These are phyloP conservation scores for Thoreauomyces humboldtii DNA, from an alignment of 192 early-diverging fungal species.

Conservation along the genomic window DNA sequence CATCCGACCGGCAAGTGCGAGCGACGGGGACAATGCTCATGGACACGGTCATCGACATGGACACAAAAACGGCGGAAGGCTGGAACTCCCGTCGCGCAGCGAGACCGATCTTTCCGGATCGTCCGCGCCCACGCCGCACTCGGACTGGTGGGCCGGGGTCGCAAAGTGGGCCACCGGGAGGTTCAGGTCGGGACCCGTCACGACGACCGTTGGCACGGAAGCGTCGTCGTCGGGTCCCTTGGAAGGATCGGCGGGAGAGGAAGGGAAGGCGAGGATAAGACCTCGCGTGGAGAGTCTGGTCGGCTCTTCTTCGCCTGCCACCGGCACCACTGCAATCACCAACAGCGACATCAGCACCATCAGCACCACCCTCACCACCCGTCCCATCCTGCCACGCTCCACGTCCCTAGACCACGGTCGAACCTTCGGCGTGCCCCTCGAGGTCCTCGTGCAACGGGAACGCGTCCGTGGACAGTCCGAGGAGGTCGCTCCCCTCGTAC, in stretches of 20 bases:
- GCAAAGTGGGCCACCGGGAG: constrained; percentile 5
- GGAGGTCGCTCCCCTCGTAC: background rate
- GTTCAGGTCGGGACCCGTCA: background rate
- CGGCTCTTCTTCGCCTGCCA: no score
- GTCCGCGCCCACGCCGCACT: background rate
- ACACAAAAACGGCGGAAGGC: no score
- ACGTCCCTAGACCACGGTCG: background rate
- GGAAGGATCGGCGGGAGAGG: background rate
- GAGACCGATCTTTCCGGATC: background rate
- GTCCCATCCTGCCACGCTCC: background rate
- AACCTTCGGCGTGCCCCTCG: constrained; percentile 3
- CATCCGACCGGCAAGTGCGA: background rate
- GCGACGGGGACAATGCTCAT: background rate
- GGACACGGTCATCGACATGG: no score
- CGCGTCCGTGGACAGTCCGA: background rate
- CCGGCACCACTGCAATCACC: no score
- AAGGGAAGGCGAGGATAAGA: background rate
- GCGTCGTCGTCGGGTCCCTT: background rate
- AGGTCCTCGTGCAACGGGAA: constrained; percentile 2
- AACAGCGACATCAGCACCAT: constrained; percentile 1
- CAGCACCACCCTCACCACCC: background rate
- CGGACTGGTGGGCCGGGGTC: constrained; percentile 9
- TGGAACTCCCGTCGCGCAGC: background rate
- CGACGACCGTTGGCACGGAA: background rate
- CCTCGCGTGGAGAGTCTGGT: no score